Evolutionary conservation across 306 rosid genomes (phyloP).

Genomic region (Pterocarpus santalinus): DNA sequence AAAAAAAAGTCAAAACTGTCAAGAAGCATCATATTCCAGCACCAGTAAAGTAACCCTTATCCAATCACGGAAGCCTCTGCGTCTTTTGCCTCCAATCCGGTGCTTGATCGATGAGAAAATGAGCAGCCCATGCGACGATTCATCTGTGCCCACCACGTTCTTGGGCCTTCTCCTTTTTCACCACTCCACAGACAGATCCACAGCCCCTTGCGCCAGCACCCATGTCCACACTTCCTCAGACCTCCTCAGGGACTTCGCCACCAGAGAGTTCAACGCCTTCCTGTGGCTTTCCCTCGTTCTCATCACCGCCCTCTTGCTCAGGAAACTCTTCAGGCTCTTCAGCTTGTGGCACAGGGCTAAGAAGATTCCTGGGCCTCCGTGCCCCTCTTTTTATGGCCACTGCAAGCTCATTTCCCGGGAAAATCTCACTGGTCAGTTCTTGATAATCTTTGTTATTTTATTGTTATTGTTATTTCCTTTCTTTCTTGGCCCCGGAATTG

Average conservation of each 20-base stretch:
- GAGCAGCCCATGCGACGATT: constrained; percentile 48
- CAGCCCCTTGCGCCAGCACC: constrained; percentile 13
- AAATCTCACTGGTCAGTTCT: constrained; percentile 65
- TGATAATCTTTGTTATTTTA: neutral
- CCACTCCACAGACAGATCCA: constrained; percentile 24
- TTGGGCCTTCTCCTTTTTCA: constrained; percentile 57
- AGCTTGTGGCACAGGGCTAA: constrained; percentile 58
- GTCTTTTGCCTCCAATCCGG: neutral
- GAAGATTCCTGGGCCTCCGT: constrained; percentile 73
- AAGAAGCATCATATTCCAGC: too few relatives aligned
- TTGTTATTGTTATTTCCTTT: neutral
- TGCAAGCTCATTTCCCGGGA: constrained; percentile 59
- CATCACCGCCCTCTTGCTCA: constrained; percentile 59
- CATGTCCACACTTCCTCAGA: constrained; percentile 37
- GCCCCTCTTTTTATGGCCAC: constrained; percentile 68
- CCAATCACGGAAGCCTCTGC: neutral
- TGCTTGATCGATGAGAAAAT: constrained; percentile 57
- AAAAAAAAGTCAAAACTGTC: too few relatives aligned
- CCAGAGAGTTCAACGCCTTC: constrained; percentile 80
- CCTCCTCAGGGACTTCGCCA: constrained; percentile 59
- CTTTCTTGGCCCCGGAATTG: neutral
- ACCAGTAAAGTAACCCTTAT: too few relatives aligned
- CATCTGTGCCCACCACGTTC: constrained; percentile 44
- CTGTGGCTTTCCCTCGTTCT: constrained; percentile 68
- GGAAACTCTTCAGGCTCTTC: constrained; percentile 50